phyloP scores from a whole-genome alignment of 1,284 basidiomycete species.

The Pterulicium gracile region DNA sequence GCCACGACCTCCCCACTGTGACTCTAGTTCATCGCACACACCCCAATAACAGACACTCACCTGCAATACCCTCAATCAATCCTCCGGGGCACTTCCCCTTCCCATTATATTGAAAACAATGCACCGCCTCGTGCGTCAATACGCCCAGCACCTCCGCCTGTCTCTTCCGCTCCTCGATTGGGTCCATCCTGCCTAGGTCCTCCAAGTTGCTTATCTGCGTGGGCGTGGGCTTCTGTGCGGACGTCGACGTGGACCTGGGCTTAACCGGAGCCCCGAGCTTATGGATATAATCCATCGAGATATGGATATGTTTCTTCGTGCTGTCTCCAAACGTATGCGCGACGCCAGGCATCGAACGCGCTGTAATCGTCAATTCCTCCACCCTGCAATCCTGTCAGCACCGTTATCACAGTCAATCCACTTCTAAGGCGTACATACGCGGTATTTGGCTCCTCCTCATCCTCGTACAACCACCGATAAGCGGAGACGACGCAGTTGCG shows the following conservation, averaged over 20 bases:
- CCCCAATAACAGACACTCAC: constrained; percentile 28
- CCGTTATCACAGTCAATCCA: constrained; percentile 38
- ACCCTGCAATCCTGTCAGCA: no score
- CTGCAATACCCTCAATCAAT: constrained; percentile 65
- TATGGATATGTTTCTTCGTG: constrained; percentile 58
- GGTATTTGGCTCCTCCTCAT: no score
- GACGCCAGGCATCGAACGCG: constrained; percentile 21
- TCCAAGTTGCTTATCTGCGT: no score
- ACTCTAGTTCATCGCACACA: no score
- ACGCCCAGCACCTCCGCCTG: constrained; percentile 55
- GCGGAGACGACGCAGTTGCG: constrained; percentile 41
- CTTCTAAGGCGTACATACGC: no score
- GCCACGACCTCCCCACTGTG: no score
- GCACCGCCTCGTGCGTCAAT: constrained; percentile 56
- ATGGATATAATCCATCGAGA: constrained; percentile 57
- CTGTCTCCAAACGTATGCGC: constrained; percentile 49
- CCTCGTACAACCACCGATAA: constrained; percentile 50
- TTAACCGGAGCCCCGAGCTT: no score
- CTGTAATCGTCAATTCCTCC: not conserved
- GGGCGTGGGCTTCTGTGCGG: no score
- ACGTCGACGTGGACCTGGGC: constrained; percentile 25
- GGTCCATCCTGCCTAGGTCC: no score
- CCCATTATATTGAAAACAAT: constrained; percentile 63
- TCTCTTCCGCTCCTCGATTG: no score
- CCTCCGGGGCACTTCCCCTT: constrained; percentile 49